A percentile compares a stretch with the other conserved stretches of the same genome.
Evolutionary conservation across 768 basidiomycete genomes (phyloP).

Genomic region (Mycena alexandri): DNA sequence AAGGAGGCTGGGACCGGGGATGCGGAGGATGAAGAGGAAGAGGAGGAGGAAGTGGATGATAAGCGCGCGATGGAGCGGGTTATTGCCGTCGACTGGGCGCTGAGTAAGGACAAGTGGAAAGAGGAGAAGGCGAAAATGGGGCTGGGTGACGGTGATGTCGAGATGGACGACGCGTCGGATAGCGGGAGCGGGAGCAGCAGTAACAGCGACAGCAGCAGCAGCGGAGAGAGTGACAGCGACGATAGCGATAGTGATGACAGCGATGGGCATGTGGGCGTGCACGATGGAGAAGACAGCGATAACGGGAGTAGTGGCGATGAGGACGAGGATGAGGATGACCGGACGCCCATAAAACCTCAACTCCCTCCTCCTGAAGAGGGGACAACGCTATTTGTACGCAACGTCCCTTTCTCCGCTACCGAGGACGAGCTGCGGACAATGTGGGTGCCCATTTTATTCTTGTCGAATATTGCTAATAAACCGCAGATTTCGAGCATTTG

Average conservation of each 20-base stretch:
- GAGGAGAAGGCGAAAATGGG: constrained; percentile 75
- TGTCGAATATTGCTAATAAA: constrained; percentile 5
- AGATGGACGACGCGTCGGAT: constrained; percentile 51
- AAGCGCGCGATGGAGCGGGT: constrained; percentile 64
- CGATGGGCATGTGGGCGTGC: constrained; percentile 59
- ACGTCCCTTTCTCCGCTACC: constrained; percentile 91
- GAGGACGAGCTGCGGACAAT: constrained; percentile 91
- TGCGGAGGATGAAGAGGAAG: constrained; percentile 48
- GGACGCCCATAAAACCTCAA: constrained; percentile 69
- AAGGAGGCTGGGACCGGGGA: constrained; percentile 35
- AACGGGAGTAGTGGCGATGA: constrained; percentile 55
- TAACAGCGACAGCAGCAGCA: constrained; percentile 41
- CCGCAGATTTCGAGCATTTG: constrained; percentile 89
- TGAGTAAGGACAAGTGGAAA: constrained; percentile 94
- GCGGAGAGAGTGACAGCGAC: constrained; percentile 48
- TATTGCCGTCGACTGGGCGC: constrained; percentile 96
- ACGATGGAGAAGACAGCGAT: constrained; percentile 45
- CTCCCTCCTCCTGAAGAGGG: constrained; percentile 89
- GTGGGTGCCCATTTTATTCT: constrained; percentile 59
- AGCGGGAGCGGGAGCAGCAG: constrained; percentile 49
- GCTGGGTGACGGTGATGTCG: constrained; percentile 53
- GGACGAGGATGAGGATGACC: constrained; percentile 50
- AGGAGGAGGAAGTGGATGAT: constrained; percentile 50
- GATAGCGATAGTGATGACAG: constrained; percentile 53
- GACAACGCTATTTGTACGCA: constrained; percentile 94